Conservation (phyloP, 768 basidiomycete species). For the Terana coerulea region DNA sequence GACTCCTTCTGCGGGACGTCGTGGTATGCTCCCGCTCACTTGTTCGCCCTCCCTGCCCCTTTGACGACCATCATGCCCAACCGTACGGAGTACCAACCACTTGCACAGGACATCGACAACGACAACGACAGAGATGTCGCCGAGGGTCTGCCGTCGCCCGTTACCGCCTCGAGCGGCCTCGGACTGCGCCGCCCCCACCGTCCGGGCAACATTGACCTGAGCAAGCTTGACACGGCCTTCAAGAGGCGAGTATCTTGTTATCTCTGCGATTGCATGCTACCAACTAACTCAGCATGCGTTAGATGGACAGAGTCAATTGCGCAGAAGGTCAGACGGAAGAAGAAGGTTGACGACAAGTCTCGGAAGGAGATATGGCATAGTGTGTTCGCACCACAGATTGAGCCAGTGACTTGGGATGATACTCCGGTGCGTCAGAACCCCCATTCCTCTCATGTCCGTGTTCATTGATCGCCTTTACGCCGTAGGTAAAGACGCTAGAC, state of each 20-base stretch:
- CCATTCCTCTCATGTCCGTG: background rate
- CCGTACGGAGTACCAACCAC: slow-evolving; percentile 43
- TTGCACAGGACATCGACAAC: slow-evolving; percentile 38
- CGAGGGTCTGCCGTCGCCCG: slow-evolving; percentile 23
- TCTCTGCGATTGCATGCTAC: background rate
- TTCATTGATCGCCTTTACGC: slow-evolving; percentile 2
- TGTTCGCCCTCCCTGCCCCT: background rate
- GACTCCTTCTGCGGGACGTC: background rate
- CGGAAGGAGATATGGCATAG: slow-evolving; percentile 76
- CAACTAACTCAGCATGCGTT: slow-evolving; percentile 1
- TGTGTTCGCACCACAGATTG: slow-evolving; percentile 67
- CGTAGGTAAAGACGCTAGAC: slow-evolving; percentile 74
- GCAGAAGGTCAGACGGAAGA: slow-evolving; percentile 79
- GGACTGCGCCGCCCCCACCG: slow-evolving; percentile 32
- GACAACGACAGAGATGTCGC: slow-evolving; percentile 39
- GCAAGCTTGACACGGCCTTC: slow-evolving; percentile 78
- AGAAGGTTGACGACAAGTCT: slow-evolving; percentile 60
- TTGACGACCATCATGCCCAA: slow-evolving; percentile 35
- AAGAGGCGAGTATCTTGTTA: slow-evolving; percentile 49
- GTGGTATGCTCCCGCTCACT: slow-evolving; percentile 2
- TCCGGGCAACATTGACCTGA: slow-evolving; percentile 72
- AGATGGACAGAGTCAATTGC: slow-evolving; percentile 89
- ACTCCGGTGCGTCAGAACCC: slow-evolving; percentile 33
- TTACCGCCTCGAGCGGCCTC: slow-evolving; percentile 25
- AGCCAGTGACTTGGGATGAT: slow-evolving; percentile 29